Evolutionary conservation across 1,284 basidiomycete genomes (phyloP).

Genomic region (Jaminaea rosea): DNA sequence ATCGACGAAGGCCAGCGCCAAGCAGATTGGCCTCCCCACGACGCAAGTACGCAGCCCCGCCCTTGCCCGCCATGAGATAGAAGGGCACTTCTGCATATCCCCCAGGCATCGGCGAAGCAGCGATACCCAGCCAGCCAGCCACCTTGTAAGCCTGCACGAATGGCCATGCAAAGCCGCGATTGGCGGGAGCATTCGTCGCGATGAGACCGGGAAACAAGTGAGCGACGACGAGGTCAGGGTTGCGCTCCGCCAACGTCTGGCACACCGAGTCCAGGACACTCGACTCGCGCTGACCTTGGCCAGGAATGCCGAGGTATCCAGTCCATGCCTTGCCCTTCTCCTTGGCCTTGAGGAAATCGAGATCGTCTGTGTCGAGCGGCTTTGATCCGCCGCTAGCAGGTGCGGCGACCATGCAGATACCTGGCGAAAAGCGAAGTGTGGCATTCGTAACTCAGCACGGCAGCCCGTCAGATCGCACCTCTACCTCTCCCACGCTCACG

Average conservation of each 20-base stretch:
- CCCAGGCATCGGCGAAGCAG: slow-evolving; percentile 10
- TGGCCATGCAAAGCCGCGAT: slow-evolving; percentile 35
- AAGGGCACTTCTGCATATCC: slow-evolving; percentile 33
- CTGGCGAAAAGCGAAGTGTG: too few relatives aligned
- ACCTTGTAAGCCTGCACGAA: slow-evolving; percentile 20
- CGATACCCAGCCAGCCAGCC: not conserved
- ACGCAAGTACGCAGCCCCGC: slow-evolving; percentile 20
- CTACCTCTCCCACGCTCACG: too few relatives aligned
- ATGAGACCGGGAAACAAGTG: slow-evolving; percentile 39
- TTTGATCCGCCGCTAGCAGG: slow-evolving; percentile 29
- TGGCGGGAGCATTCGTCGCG: slow-evolving; percentile 34
- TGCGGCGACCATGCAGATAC: slow-evolving; percentile 38
- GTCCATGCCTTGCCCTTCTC: slow-evolving; percentile 16
- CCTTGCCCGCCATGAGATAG: slow-evolving; percentile 20
- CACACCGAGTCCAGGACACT: slow-evolving; percentile 25
- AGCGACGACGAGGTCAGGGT: slow-evolving; percentile 25
- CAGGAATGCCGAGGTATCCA: slow-evolving; percentile 15
- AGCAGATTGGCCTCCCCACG: slow-evolving; percentile 20
- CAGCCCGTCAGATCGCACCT: too few relatives aligned
- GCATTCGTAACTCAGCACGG: too few relatives aligned
- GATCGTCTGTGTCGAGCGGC: slow-evolving; percentile 31
- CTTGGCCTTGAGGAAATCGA: slow-evolving; percentile 28
- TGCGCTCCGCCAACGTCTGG: slow-evolving; percentile 13
- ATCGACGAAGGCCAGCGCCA: slow-evolving; percentile 13
- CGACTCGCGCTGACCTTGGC: slow-evolving; percentile 14